Percentiles rank a stretch among this genome's conserved stretches.
These are phyloP conservation scores for Penicillium sp. DNA, from an alignment of 2,329 filamentous ascomycete genomes.

Conservation along the genomic window DNA sequence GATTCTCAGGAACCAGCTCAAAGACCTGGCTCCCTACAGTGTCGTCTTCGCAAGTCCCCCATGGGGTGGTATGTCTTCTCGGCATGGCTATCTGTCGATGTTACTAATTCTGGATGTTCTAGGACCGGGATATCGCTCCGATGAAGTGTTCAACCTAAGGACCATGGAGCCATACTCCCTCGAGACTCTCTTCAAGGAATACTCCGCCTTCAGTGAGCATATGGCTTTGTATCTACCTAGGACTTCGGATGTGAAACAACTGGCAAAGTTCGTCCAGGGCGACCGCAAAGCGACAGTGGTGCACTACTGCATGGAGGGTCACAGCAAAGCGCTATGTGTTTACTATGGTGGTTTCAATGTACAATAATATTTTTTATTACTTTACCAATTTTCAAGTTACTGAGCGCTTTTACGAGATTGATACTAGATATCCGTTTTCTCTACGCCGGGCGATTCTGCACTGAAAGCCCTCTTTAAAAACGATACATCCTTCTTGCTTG, in stretches of 20 bases:
- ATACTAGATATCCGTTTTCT: not conserved
- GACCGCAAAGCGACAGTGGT: conserved; percentile 70
- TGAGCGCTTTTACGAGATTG: not conserved
- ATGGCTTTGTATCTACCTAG: conserved; percentile 82
- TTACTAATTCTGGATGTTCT: conserved; percentile 9
- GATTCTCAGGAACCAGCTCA: conserved; percentile 60
- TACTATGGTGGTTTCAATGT: conserved; percentile 61
- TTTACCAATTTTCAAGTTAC: not conserved
- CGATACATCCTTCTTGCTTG: too few species aligned
- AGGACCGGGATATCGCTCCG: conserved; percentile 67
- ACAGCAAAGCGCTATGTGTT: conserved; percentile 74
- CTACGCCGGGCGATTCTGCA: too few species aligned
- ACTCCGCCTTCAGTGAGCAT: conserved; percentile 56
- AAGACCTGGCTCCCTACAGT: conserved; percentile 53
- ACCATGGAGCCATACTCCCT: conserved; percentile 89
- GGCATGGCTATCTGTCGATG: not conserved
- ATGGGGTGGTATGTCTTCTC: conserved; percentile 65
- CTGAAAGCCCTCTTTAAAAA: too few species aligned
- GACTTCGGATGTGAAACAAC: conserved; percentile 79
- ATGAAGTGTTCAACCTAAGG: conserved; percentile 77
- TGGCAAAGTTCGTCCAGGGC: conserved; percentile 60
- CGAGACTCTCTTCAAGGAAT: conserved; percentile 64
- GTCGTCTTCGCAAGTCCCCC: conserved; percentile 74
- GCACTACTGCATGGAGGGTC: conserved; percentile 90
- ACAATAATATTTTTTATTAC: conserved; percentile 19